Conservation (phyloP, 2,329 filamentous ascomycete species). For the Pseudocercospora fijiensis region DNA sequence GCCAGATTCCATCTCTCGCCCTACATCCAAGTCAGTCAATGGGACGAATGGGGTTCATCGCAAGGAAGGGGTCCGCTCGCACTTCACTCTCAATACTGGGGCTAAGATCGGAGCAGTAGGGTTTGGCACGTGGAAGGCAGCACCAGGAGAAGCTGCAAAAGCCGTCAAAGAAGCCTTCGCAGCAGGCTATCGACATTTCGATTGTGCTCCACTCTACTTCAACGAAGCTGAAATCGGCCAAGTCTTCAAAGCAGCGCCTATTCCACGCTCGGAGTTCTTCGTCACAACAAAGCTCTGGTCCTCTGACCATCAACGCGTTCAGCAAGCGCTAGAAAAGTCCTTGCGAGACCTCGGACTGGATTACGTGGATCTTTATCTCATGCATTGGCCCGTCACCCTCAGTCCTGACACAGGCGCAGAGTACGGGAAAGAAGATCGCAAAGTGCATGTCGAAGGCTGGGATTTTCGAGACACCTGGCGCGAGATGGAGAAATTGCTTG, state of each 20-base stretch:
- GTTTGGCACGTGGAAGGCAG: slow-evolving; percentile 42
- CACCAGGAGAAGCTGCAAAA: slow-evolving; percentile 34
- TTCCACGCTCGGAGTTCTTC: slow-evolving; percentile 32
- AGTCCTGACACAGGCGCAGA: slow-evolving; percentile 8
- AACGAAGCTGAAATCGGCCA: slow-evolving; percentile 32
- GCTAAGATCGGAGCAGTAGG: slow-evolving; percentile 41
- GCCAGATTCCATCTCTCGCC: slow-evolving; percentile 12
- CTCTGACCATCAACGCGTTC: slow-evolving; percentile 46
- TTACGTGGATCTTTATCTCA: slow-evolving; percentile 48
- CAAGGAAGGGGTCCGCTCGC: not conserved
- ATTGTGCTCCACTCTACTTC: slow-evolving; percentile 40
- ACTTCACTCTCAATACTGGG: slow-evolving; percentile 43
- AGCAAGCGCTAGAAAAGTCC: slow-evolving; percentile 60
- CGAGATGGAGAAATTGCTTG: slow-evolving; percentile 64
- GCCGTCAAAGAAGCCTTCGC: slow-evolving; percentile 25
- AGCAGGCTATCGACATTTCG: slow-evolving; percentile 25
- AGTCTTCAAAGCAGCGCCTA: slow-evolving; percentile 25
- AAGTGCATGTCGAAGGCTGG: slow-evolving; percentile 14
- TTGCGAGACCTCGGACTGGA: slow-evolving; percentile 68
- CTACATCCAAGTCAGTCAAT: not conserved
- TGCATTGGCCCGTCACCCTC: slow-evolving; percentile 19
- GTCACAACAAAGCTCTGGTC: slow-evolving; percentile 61
- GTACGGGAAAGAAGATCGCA: slow-evolving; percentile 14
- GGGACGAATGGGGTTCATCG: slow-evolving; percentile 7
- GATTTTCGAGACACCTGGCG: slow-evolving; percentile 70